Evolutionary conservation across 768 basidiomycete species (phyloP), one percentile per base, ranked within the genome.

Genomic region (Tylopilus plumbeoviolaceoides): DNA sequence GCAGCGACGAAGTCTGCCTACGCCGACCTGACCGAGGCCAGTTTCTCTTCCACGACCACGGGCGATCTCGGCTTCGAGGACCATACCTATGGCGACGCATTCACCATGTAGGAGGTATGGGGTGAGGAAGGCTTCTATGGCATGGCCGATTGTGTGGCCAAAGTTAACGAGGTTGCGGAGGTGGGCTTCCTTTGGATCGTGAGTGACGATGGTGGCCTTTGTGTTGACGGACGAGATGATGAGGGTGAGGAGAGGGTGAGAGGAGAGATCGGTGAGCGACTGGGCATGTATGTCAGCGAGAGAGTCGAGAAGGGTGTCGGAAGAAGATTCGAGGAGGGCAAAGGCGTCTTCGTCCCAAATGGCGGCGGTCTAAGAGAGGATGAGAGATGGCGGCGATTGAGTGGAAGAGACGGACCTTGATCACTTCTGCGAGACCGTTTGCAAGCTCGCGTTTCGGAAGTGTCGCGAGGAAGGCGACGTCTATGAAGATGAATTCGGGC

Each of bases 131-230:
- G 94, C 97, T 72, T 99, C 97, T 63, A 98, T 95, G 15, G 95
- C 97, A 73, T 99, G 97, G 0, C 97, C 97, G 63, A 99, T 95
- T 40, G 89, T 93, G 71, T 99, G 97, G 1, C 97, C 97, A 65
- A 98, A 98, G 72, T 99, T 99, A 76, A 99, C 95, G 49, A 99
- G 85, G 75, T 98, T 98, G 58, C 97, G 90, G 39, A 99, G 79
- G 20, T 97, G 91, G 0, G 94, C 94, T 73, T 99, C 97, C 64
- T 88, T 90, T 70, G 95, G 92, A 73, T 99, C 97, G 60, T 91
- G 81, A 31, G 95, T 95, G 56, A 98, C 97, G 62, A 98, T 98
- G 71, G 98, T 89, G 0, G 97, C 84, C 71, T 98, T 99, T 56
- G 98, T 95, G 47, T 85, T 87, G 70, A 94, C 94, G 35, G 94